phyloP scores from a whole-genome alignment of 2,329 filamentous ascomycete genomes.

The Stagonosporopsis vannaccii region DNA sequence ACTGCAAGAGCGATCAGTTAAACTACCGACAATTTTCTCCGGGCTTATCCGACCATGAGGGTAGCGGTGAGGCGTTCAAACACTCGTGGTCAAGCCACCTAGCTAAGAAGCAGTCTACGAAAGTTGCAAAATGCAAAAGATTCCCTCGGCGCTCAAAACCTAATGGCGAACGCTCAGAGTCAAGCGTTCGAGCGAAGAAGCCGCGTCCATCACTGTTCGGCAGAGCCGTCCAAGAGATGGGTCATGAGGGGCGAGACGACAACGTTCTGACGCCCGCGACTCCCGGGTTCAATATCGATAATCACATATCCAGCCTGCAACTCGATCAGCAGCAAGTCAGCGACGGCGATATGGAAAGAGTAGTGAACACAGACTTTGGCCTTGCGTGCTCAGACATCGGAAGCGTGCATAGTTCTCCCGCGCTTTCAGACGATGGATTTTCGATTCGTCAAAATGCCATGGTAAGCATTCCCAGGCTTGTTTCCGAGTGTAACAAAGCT shows the following conservation, averaged over 20 bases:
- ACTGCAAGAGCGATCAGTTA: background rate
- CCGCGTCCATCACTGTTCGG: slow-evolving; percentile 29
- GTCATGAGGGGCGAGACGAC: background rate
- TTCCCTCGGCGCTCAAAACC: slow-evolving; percentile 17
- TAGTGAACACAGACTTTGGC: slow-evolving; percentile 12
- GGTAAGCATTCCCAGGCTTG: slow-evolving; percentile 12
- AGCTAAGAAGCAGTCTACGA: background rate
- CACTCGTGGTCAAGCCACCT: slow-evolving; percentile 9
- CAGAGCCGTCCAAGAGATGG: background rate
- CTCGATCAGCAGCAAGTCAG: slow-evolving; percentile 12
- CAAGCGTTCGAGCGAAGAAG: slow-evolving; percentile 18
- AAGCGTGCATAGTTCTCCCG: slow-evolving; percentile 17
- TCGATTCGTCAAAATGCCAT: slow-evolving; percentile 22
- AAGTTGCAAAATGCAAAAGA: slow-evolving; percentile 9
- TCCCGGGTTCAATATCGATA: slow-evolving; percentile 5
- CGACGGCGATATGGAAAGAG: background rate
- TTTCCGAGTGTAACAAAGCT: accelerated
- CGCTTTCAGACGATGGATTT: slow-evolving; percentile 18
- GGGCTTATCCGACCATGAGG: slow-evolving; percentile 28
- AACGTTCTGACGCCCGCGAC: background rate
- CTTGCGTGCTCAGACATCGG: slow-evolving; percentile 15
- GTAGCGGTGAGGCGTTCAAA: slow-evolving; percentile 16
- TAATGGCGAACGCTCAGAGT: slow-evolving; percentile 5
- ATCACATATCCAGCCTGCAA: slow-evolving; percentile 23
- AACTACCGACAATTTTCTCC: slow-evolving; percentile 8